These are phyloP conservation scores for Spizellomyces sp. DNA, from an alignment of 192 early-diverging fungal species.

Conservation along the genomic window DNA sequence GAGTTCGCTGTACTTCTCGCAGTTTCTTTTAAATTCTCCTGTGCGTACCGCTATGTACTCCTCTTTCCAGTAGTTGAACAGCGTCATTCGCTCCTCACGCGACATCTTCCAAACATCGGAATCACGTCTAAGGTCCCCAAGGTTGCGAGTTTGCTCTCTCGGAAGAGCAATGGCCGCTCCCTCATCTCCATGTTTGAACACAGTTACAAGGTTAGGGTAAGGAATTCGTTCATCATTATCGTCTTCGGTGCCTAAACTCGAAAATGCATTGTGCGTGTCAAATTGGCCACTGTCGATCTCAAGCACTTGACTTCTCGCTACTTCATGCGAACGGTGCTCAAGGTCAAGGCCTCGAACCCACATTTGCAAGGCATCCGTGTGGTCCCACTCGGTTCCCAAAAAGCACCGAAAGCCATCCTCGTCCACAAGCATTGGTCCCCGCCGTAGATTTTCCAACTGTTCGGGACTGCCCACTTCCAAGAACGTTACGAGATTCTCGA, in stretches of 20 bases:
- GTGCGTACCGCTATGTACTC: neutral
- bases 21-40: neutral
- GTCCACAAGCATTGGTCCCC: neutral
- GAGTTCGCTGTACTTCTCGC: constrained; percentile 13
- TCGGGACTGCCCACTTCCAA: constrained; percentile 18
- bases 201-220: too few species aligned
- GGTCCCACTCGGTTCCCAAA: too few species aligned
- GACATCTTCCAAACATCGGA: constrained; percentile 56
- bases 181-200: too few species aligned
- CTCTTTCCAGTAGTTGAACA: constrained; percentile 44
- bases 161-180: too few species aligned
- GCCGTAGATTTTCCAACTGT: constrained; percentile 1
- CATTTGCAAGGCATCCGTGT: too few species aligned
- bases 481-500: constrained; percentile 6
- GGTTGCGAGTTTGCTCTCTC: constrained; percentile 4
- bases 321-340: too few species aligned
- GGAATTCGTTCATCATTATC: too few species aligned
- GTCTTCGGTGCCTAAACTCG: too few species aligned
- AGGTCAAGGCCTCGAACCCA: too few species aligned
- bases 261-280: too few species aligned
- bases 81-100: constrained; percentile 35
- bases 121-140: constrained; percentile 36
- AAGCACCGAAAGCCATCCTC: constrained; percentile 14
- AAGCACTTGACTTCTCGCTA: too few species aligned
- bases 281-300: too few species aligned